Conservation (phyloP, 2,329 filamentous ascomycete genomes). For the Cordyceps javanica region DNA sequence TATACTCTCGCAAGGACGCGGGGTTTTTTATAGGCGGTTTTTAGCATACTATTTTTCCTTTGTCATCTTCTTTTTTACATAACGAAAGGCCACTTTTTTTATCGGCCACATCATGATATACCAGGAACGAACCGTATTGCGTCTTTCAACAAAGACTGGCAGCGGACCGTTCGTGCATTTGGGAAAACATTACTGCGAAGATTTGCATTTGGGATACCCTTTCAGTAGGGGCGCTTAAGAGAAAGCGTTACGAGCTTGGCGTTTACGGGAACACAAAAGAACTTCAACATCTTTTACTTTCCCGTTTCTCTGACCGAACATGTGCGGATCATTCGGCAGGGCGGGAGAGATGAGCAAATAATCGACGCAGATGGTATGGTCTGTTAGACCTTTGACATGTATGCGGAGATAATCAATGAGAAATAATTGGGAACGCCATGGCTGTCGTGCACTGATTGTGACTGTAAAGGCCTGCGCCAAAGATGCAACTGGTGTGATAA, state of each 20-base stretch:
- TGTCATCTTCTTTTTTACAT: conserved; percentile 22
- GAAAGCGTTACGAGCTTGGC: conserved; percentile 24
- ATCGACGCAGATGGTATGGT: conserved; percentile 6
- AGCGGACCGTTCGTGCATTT: conserved; percentile 31
- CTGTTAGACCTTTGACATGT: not conserved
- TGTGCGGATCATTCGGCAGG: conserved; percentile 27
- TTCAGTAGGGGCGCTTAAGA: conserved; percentile 25
- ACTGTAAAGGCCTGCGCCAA: not conserved
- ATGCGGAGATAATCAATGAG: conserved; percentile 3
- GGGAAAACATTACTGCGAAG: conserved; percentile 21
- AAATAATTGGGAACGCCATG: not conserved
- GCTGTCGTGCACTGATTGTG: not conserved
- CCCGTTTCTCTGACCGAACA: conserved; percentile 28
- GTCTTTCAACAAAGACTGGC: conserved; percentile 43
- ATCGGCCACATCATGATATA: conserved; percentile 24
- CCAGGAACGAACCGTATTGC: conserved; percentile 30
- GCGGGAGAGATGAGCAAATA: conserved; percentile 16
- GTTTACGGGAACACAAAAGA: conserved; percentile 40
- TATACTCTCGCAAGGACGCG: conserved; percentile 25
- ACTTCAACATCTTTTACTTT: conserved; percentile 42
- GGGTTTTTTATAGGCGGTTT: conserved; percentile 21
- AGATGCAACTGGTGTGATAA: too few relatives aligned
- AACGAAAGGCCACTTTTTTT: conserved; percentile 4
- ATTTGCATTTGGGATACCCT: conserved; percentile 37
- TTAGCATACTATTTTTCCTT: conserved; percentile 26